Evolutionary conservation across 305 asterid genomes (phyloP).

Genomic region (Fraxinus latifolia): DNA sequence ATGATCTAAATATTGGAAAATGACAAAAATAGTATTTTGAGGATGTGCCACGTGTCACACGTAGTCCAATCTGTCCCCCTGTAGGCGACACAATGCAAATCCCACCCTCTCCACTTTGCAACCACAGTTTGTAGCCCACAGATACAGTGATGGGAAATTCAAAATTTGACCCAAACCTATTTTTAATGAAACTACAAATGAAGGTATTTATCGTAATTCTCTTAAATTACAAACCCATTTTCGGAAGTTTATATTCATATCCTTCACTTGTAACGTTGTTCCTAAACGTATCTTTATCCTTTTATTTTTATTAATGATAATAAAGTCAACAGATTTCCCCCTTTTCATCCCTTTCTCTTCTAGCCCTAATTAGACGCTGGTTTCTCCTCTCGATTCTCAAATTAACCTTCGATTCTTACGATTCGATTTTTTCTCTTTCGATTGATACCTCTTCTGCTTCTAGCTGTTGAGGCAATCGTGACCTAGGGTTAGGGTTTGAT

Average conservation of each 20-base stretch:
- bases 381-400: constrained; percentile 18
- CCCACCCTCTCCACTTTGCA: neutral
- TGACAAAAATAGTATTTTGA: neutral
- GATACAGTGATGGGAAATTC: neutral
- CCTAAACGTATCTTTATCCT: constrained; percentile 23
- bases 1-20: no score
- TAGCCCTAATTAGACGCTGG: constrained; percentile 12
- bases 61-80: neutral
- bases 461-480: constrained; percentile 3
- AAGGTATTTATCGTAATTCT: constrained; percentile 14
- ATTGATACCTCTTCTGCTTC: constrained; percentile 25
- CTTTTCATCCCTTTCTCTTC: constrained; percentile 10
- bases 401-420: constrained; percentile 21
- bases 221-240: neutral
- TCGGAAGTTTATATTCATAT: constrained; percentile 10
- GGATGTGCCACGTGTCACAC: neutral
- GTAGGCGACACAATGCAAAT: neutral
- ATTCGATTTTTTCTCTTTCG: constrained; percentile 24
- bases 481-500: constrained; percentile 47
- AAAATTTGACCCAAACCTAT: neutral
- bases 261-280: constrained; percentile 8
- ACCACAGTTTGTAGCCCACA: neutral
- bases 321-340: constrained; percentile 12
- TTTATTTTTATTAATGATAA: constrained; percentile 5
- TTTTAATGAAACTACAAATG: neutral